phyloP scores from a whole-genome alignment of 805 yeast species.

The Lipomyces spencermartinsiae region DNA sequence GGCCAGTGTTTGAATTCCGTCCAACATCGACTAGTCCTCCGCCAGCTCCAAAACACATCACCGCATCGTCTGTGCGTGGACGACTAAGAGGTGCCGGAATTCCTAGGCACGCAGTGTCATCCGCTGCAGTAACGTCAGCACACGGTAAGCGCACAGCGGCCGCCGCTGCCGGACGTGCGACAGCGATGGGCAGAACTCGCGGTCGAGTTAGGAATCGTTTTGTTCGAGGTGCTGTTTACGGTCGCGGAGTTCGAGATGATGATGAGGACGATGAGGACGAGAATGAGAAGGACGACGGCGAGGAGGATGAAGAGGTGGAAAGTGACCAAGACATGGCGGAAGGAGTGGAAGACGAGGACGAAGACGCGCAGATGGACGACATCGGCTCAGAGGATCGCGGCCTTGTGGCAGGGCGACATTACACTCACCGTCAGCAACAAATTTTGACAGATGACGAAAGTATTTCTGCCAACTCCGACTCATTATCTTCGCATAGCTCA shows the following conservation, averaged over 20 bases:
- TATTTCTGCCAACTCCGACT: conserved; percentile 41
- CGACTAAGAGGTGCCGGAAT: conserved; percentile 25
- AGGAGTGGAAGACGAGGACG: conserved; percentile 25
- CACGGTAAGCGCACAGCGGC: conserved; percentile 15
- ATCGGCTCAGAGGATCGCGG: conserved; percentile 21
- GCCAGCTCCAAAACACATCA: conserved; percentile 60
- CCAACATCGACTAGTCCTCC: conserved; percentile 66
- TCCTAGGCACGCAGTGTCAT: conserved; percentile 19
- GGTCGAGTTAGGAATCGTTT: conserved; percentile 19
- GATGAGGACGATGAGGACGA: conserved; percentile 28
- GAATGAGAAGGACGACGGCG: conserved; percentile 27
- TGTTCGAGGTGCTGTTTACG: conserved; percentile 1
- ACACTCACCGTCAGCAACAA: conserved; percentile 34
- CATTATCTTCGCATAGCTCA: conserved; percentile 48
- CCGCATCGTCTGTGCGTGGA: conserved; percentile 41
- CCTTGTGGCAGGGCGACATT: neutral
- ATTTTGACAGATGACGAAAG: conserved; percentile 36
- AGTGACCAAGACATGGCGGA: conserved; percentile 10
- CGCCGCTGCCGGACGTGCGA: conserved; percentile 14
- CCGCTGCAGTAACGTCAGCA: conserved; percentile 4
- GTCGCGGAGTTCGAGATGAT: conserved; percentile 13
- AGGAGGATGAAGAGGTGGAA: conserved; percentile 17
- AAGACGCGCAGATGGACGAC: conserved; percentile 18
- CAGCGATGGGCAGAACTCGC: conserved; percentile 30
- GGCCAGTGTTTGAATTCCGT: conserved; percentile 69